Conservation (phyloP, 2,329 filamentous ascomycete genomes). For the Pestalotiopsis sp. region DNA sequence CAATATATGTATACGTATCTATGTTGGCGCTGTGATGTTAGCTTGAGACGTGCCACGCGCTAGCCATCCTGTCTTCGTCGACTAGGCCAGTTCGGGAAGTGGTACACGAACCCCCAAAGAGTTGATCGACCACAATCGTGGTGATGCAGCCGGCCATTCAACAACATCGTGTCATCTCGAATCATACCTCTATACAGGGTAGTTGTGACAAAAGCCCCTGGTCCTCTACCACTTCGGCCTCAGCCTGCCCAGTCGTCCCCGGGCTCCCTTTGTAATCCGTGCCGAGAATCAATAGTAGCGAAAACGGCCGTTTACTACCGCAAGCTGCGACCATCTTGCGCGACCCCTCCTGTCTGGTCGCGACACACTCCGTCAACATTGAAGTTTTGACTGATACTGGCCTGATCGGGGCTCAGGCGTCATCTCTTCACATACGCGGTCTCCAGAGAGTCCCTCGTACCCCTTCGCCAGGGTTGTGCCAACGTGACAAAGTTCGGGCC, state of each 20-base stretch:
- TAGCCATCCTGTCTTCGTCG: not conserved
- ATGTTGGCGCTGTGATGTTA: not conserved
- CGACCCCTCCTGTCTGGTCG: slow-evolving; percentile 4
- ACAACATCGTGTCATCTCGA: not conserved
- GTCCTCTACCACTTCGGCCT: not conserved
- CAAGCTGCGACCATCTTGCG: slow-evolving; percentile 1
- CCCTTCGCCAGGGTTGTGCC: not conserved
- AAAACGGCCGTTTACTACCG: not conserved
- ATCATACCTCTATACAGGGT: not conserved
- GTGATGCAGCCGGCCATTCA: slow-evolving; percentile 2
- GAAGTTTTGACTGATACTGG: not conserved
- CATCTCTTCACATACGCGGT: not conserved
- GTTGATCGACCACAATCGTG: slow-evolving; percentile 10
- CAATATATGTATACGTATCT: no score
- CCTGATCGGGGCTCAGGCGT: not conserved
- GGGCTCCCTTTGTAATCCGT: not conserved
- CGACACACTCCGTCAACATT: slow-evolving; percentile 6
- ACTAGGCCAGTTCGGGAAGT: slow-evolving; percentile 1
- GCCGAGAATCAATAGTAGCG: not conserved
- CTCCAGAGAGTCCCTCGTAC: not conserved
- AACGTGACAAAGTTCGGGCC: not conserved
- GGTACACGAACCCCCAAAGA: slow-evolving; percentile 6
- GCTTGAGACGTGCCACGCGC: slow-evolving; percentile 1
- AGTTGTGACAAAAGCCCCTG: not conserved
- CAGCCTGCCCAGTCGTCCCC: not conserved